Evolutionary conservation across 257 asterid species (phyloP).

Genomic region (Nicotiana tabacum): DNA sequence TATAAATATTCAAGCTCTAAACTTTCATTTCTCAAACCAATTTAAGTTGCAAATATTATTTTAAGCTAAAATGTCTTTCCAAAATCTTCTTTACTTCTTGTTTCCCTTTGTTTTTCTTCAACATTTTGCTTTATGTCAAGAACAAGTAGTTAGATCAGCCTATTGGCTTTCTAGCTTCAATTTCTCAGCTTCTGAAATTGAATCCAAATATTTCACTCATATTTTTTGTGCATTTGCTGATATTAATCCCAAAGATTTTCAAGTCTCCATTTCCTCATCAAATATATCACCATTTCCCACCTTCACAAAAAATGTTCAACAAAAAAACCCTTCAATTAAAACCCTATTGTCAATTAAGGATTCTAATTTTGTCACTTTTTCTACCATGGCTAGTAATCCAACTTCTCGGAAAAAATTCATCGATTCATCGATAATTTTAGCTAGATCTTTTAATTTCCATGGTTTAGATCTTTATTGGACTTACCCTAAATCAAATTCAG

Average conservation of each 20-base stretch:
- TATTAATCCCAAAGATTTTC: background rate
- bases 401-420: background rate
- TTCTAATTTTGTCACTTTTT: background rate
- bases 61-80: background rate
- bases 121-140: background rate
- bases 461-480: conserved; percentile 18
- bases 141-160: conserved; percentile 7
- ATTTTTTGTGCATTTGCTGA: conserved; percentile 17
- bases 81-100: background rate
- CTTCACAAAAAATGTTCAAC: conserved; percentile 13
- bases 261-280: background rate
- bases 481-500: background rate
- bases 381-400: conserved; percentile 3
- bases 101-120: background rate
- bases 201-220: conserved; percentile 14
- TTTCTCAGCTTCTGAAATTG: background rate
- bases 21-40: background rate
- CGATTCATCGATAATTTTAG: background rate
- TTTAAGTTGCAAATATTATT: background rate
- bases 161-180: conserved; percentile 9
- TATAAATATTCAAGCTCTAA: no score
- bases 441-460: conserved; percentile 6
- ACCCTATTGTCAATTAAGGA: conserved; percentile 12
- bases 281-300: background rate
- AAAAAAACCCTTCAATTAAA: conserved; percentile 1